These are phyloP conservation scores for Alternaria dauci DNA, from an alignment of 2,329 filamentous ascomycete genomes.

Conservation along the genomic window DNA sequence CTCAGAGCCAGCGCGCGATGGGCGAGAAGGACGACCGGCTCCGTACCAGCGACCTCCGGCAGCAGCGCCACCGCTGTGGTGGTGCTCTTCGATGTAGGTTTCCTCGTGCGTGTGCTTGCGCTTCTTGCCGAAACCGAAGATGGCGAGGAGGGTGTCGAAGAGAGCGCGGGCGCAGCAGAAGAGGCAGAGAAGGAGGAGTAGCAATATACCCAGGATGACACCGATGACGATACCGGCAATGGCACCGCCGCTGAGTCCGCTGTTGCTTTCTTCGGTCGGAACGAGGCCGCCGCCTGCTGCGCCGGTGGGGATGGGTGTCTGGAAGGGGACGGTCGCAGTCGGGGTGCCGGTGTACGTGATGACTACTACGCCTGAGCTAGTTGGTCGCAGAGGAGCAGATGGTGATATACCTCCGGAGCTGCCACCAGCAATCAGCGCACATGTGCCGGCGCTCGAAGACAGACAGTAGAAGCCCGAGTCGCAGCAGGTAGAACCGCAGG, in stretches of 20 bases:
- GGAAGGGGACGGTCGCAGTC: slow-evolving; percentile 59
- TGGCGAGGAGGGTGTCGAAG: slow-evolving; percentile 66
- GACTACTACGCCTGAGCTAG: slow-evolving; percentile 63
- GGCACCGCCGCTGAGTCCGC: slow-evolving; percentile 70
- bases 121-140: slow-evolving; percentile 68
- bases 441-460: slow-evolving; percentile 59
- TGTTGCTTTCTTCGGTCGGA: slow-evolving; percentile 36
- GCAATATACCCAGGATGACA: slow-evolving; percentile 69
- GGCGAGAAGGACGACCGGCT: slow-evolving; percentile 45
- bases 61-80: slow-evolving; percentile 66
- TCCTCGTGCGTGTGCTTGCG: slow-evolving; percentile 60
- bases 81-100: slow-evolving; percentile 70
- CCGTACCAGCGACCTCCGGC: slow-evolving; percentile 62
- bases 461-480: slow-evolving; percentile 72
- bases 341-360: slow-evolving; percentile 56
- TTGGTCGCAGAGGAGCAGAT: slow-evolving; percentile 61
- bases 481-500: slow-evolving; percentile 76
- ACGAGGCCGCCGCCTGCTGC: slow-evolving; percentile 53
- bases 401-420: slow-evolving; percentile 56
- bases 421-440: slow-evolving; percentile 63
- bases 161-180: slow-evolving; percentile 68
- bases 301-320: slow-evolving; percentile 63
- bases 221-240: slow-evolving; percentile 85
- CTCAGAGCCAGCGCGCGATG: slow-evolving; percentile 42
- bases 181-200: slow-evolving; percentile 76